Percentiles rank a stretch among this genome's conserved stretches.
phyloP scores from a whole-genome alignment of 2,329 filamentous ascomycete species.

The Fusarium brevicatenulatum region DNA sequence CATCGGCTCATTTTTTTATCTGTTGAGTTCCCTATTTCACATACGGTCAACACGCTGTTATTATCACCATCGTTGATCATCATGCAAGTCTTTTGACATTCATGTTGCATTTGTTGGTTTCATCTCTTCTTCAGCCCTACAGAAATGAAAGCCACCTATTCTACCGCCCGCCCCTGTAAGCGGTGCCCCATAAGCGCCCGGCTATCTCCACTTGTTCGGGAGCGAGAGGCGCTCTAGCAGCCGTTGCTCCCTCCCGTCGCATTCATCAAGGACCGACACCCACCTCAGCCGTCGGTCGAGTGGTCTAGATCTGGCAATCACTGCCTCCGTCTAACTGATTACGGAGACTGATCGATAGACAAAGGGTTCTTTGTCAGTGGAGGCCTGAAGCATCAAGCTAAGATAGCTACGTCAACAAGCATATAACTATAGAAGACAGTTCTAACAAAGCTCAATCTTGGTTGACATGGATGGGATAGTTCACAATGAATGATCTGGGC shows the following conservation, averaged over 20 bases:
- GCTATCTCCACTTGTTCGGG: slow-evolving; percentile 1
- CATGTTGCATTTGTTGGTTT: neutral
- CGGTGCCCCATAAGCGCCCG: slow-evolving; percentile 5
- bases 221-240: neutral
- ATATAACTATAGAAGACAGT: neutral
- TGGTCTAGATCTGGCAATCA: neutral
- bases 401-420: neutral
- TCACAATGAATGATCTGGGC: neutral
- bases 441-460: neutral
- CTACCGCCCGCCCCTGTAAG: neutral
- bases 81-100: neutral
- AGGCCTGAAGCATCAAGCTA: neutral
- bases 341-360: neutral
- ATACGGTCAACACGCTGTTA: neutral
- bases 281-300: neutral
- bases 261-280: neutral
- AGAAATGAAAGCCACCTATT: neutral
- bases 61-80: neutral
- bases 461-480: neutral
- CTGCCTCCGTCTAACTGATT: neutral
- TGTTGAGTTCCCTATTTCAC: neutral
- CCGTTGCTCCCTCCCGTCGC: neutral
- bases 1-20: neutral
- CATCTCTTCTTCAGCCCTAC: slow-evolving; percentile 21
- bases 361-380: neutral